Base-by-base conservation (phyloP, 805 yeast species). In the Barnettozyma sp. region DNA sequence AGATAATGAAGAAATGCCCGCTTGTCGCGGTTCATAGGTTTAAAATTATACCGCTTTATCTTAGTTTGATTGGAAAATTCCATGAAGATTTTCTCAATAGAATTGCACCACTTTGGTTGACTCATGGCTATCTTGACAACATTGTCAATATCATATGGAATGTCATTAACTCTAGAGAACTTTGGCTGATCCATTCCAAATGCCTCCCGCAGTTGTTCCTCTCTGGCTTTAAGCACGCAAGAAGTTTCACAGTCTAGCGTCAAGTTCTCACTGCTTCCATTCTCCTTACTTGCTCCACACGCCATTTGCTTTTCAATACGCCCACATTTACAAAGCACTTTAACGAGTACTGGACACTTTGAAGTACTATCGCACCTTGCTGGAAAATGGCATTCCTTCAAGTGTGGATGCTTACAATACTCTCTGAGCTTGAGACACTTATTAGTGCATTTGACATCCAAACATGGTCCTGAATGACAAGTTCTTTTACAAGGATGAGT, bases 381-480 rank as follows among this genome's bases (percentile, higher is more conserved):
- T 38, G 73, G 65, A 37, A 70, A 66, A 59, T 87, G 96, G 49
- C 97, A 87, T 36, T 63, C 63, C 14, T 63, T 55, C 22, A 56
- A 62, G 57, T 94, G 83, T 31, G 56, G 50, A 58, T 87, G 97
- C 1, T 81, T 81, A 58, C 96, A 87, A 10, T 61, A 54, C 4
- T 44, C 46, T 43, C 76, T 65, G 24, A 59, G 53, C 41, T 65
- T 65, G 11, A 70, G 70, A 62, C 97, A 87, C 4, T 57, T 52
- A 13, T 72, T 69, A 15, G 62, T 65, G 60, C 97, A 87, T 24
- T 37, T 37, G 7, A 37, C 36, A 15, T 13, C 15, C 8, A 62
- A 63, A 55, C 94, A 88, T 16, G 73, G 70, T 1, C 78, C 81
- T 2, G 63, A 40, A 49, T 77, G 86, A 52, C 97, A 65, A 35